A percentile compares a stretch with the other conserved stretches of the same genome.
Conservation (phyloP, 257 asterid genomes). For the Forsythia suspensa region DNA sequence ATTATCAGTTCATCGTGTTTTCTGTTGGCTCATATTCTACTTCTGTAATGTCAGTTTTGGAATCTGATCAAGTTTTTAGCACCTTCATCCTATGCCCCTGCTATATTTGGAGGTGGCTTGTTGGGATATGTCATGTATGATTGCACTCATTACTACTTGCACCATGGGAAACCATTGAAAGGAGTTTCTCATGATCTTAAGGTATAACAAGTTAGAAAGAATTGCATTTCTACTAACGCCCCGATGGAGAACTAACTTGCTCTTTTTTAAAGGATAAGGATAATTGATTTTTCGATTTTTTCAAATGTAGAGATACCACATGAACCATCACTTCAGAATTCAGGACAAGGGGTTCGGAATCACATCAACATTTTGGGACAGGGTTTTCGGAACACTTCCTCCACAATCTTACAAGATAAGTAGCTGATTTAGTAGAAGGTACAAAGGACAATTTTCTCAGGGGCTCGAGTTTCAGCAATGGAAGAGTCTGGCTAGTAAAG, state of each 20-base stretch:
- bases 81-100: constrained; percentile 48
- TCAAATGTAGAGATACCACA: constrained; percentile 59
- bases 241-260: neutral
- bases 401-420: constrained; percentile 42
- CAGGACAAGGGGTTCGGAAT: constrained; percentile 83
- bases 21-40: neutral
- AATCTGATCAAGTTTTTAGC: constrained; percentile 41
- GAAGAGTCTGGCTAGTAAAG: constrained; percentile 18
- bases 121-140: constrained; percentile 78
- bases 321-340: constrained; percentile 75
- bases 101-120: constrained; percentile 63
- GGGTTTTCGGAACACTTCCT: constrained; percentile 73
- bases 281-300: neutral
- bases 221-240: neutral
- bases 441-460: neutral
- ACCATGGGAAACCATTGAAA: constrained; percentile 65
- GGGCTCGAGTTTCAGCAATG: neutral
- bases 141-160: constrained; percentile 80
- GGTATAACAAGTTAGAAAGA: constrained; percentile 32
- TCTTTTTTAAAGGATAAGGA: neutral
- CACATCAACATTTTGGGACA: constrained; percentile 79
- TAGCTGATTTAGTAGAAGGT: constrained; percentile 23
- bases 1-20: neutral
- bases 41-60: constrained; percentile 54
- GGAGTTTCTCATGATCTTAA: constrained; percentile 57